Base-by-base conservation (phyloP, 2,329 filamentous ascomycete genomes). In the Geosmithia putterillii region DNA sequence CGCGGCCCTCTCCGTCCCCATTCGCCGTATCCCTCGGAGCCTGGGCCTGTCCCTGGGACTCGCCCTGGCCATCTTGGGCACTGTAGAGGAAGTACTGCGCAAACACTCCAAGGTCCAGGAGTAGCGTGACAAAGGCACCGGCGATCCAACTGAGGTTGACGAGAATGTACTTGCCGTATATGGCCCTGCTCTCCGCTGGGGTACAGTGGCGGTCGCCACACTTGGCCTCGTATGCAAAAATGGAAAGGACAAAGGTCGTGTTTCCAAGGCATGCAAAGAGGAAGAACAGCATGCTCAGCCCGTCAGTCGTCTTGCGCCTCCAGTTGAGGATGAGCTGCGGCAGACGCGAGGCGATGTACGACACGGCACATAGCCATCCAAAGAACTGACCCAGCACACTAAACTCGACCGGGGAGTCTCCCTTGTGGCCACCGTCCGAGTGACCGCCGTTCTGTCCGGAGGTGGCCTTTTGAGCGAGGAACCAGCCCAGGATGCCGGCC, bases 221-320 rank as follows among this genome's bases (percentile, higher is more conserved):
- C 23, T 74, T 67, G 0, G 89, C 86, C 46, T 89, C 86, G 56
- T 88, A 96, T 1, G 88, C 89, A 49, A 96, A 73, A 52, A 98
- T 96, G 34, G 83, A 89, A 34, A 95, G 67, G 17, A 95, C 89
- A 55, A 94, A 96, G 0, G 89, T 95, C 50, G 95, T 62, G 59
- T 98, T 98, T 2, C 92, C 92, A 6, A 96, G 77, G 57, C 90
- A 96, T 4, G 92, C 92, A 59, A 98, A 96, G 19, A 96, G 70
- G 67, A 96, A 96, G 65, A 96, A 98, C 10, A 96, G 73, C 65
- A 95, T 80, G 50, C 85, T 90, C 18, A 98, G 82, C 3, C 92
- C 92, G 44, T 96, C 89, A 1, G 89, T 95, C 38, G 83, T 89
- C 66, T 94, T 94, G 48, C 92, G 82, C 18, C 86, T 79, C 67